Percentiles rank a stretch among this genome's conserved stretches.
phyloP scores from a whole-genome alignment of 2,329 filamentous ascomycete species.

The Venturia nashicola region DNA sequence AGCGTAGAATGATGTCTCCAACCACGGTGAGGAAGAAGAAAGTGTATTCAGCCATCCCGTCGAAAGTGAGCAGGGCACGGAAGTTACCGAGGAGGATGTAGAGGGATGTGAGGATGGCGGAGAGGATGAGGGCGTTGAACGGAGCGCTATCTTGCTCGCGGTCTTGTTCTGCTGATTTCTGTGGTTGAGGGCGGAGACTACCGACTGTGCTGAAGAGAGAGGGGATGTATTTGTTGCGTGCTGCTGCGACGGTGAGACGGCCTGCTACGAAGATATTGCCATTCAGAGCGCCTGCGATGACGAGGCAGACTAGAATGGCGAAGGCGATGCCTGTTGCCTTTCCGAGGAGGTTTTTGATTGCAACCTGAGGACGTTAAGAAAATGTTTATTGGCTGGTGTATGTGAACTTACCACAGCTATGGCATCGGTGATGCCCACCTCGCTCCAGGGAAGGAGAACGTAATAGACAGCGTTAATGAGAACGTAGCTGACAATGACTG shows the following conservation, averaged over 20 bases:
- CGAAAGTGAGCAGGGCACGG: conserved; percentile 48
- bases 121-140: conserved; percentile 40
- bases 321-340: conserved; percentile 40
- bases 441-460: conserved; percentile 47
- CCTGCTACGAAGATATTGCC: conserved; percentile 52
- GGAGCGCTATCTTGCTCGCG: conserved; percentile 18
- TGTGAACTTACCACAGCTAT: conserved; percentile 44
- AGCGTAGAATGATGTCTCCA: conserved; percentile 44
- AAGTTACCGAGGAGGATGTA: conserved; percentile 52
- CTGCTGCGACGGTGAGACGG: conserved; percentile 47
- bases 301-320: conserved; percentile 45
- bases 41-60: conserved; percentile 44
- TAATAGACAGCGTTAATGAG: conserved; percentile 51
- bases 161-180: background rate
- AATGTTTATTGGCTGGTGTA: conserved; percentile 12
- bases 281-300: conserved; percentile 49
- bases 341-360: conserved; percentile 38
- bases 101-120: conserved; percentile 36
- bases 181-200: background rate
- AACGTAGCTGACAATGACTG: conserved; percentile 47
- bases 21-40: conserved; percentile 54
- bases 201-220: conserved; percentile 20
- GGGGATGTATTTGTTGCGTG: conserved; percentile 23
- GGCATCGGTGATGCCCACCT: conserved; percentile 46
- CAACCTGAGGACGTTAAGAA: conserved; percentile 38